Percentiles rank a stretch among this genome's conserved stretches.
Conservation (phyloP, 2,329 filamentous ascomycete species). For the Pezizomycotina sp. region DNA sequence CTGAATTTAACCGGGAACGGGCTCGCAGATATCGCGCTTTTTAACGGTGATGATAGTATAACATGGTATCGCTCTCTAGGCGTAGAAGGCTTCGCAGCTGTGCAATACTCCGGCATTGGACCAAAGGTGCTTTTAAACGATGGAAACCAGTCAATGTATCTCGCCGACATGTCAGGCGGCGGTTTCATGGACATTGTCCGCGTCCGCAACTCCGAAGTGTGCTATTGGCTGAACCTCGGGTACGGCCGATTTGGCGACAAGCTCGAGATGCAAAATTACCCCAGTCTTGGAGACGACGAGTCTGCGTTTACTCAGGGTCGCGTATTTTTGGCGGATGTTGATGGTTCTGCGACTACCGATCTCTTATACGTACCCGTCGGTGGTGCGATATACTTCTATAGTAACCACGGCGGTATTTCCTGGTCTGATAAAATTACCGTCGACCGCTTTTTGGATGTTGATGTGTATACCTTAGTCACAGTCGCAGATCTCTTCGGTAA, state of each 20-base stretch:
- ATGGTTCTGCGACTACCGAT: slow-evolving; percentile 7
- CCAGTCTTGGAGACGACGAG: slow-evolving; percentile 22
- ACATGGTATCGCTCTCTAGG: slow-evolving; percentile 17
- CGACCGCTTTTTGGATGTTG: slow-evolving; percentile 4
- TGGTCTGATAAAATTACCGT: background rate
- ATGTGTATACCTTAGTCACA: slow-evolving; percentile 1
- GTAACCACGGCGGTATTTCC: slow-evolving; percentile 6
- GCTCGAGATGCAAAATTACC: slow-evolving; percentile 26
- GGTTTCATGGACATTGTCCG: slow-evolving; percentile 24
- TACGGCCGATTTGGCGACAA: slow-evolving; percentile 26
- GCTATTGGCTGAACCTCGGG: slow-evolving; percentile 29
- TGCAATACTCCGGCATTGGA: no score
- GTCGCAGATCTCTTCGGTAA: slow-evolving; percentile 12
- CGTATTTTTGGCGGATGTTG: background rate
- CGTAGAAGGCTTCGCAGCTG: background rate
- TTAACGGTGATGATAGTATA: slow-evolving; percentile 4
- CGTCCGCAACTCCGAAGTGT: slow-evolving; percentile 24
- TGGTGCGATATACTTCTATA: background rate
- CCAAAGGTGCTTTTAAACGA: slow-evolving; percentile 11
- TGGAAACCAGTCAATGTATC: slow-evolving; percentile 11
- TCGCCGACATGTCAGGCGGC: slow-evolving; percentile 25
- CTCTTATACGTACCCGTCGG: slow-evolving; percentile 4
- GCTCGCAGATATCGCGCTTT: slow-evolving; percentile 22
- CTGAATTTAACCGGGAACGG: slow-evolving; percentile 27
- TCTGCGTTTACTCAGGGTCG: background rate